phyloP scores from a whole-genome alignment of 2,329 filamentous ascomycete species.

The Colletotrichum sojae region DNA sequence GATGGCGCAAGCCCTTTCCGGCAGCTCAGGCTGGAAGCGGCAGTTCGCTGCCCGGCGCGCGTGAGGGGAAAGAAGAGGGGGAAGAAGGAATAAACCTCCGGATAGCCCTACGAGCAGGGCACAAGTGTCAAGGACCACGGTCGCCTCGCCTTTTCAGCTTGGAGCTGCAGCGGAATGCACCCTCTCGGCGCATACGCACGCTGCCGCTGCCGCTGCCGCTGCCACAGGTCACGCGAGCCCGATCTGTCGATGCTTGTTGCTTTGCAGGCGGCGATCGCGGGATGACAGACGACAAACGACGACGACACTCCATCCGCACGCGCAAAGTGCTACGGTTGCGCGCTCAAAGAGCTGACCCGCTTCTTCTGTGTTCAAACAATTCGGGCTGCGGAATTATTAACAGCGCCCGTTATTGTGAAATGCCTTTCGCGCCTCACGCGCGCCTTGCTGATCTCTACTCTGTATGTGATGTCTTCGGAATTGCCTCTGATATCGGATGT shows the following conservation, averaged over 20 bases:
- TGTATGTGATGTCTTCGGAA: constrained; percentile 2
- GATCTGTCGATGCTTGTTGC: not conserved
- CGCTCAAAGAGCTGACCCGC: not conserved
- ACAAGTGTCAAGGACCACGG: constrained; percentile 24
- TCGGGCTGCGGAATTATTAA: not conserved
- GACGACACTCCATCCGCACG: not conserved
- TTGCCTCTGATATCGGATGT: constrained; percentile 20
- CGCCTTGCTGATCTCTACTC: not conserved
- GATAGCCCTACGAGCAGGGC: not conserved
- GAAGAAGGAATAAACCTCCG: not conserved
- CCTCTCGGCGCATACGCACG: constrained; percentile 4
- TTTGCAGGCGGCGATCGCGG: constrained; percentile 11
- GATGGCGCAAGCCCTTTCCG: constrained; percentile 7
- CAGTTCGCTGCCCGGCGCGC: constrained; percentile 16
- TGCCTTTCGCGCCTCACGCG: not conserved
- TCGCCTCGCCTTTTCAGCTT: constrained; percentile 26
- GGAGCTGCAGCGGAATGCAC: constrained; percentile 8
- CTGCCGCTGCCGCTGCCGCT: not conserved
- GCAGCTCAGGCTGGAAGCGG: constrained; percentile 21
- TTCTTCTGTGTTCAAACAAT: not conserved
- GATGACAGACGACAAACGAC: too few relatives aligned
- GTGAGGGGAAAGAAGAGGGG: too few relatives aligned
- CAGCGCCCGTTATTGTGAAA: not conserved
- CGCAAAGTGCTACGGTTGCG: not conserved
- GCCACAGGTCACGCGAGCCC: not conserved